These are phyloP conservation scores for Onygena corvina DNA, from an alignment of 2,329 filamentous ascomycete species.

Conservation along the genomic window DNA sequence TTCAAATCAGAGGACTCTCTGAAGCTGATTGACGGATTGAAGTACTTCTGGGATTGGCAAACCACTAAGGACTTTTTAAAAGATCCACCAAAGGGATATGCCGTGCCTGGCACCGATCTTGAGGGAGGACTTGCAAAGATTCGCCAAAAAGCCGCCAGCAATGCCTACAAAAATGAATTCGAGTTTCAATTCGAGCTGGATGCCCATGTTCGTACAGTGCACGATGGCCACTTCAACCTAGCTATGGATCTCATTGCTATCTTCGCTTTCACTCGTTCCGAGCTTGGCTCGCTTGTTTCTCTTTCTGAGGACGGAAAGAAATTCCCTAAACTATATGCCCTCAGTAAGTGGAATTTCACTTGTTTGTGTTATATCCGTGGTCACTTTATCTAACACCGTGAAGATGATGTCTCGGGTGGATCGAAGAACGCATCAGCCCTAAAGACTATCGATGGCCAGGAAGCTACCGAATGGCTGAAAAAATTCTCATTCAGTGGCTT, in stretches of 20 bases:
- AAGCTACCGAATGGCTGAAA: conserved; percentile 20
- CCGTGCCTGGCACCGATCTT: conserved; percentile 40
- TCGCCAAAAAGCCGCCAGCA: conserved; percentile 30
- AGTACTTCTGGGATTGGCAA: conserved; percentile 18
- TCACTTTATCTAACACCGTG: background rate
- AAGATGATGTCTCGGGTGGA: background rate
- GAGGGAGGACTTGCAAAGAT: conserved; percentile 38
- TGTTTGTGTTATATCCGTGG: no score
- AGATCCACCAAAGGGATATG: conserved; percentile 42
- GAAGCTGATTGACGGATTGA: conserved; percentile 17
- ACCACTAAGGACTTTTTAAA: conserved; percentile 18
- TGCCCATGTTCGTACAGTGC: conserved; percentile 41
- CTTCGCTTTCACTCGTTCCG: conserved; percentile 44
- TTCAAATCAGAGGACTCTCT: conserved; percentile 16
- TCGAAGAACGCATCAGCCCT: conserved; percentile 20
- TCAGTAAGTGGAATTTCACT: conserved; percentile 9
- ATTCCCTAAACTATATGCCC: conserved; percentile 44
- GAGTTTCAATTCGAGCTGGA: conserved; percentile 46
- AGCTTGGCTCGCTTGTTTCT: conserved; percentile 46
- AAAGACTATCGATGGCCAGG: conserved; percentile 22
- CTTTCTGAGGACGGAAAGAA: conserved; percentile 49
- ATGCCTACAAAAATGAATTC: conserved; percentile 43
- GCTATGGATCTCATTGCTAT: conserved; percentile 16
- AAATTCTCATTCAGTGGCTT: conserved; percentile 15
- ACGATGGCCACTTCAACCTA: conserved; percentile 47